These are phyloP conservation scores for Colletotrichum eremochloae DNA, from an alignment of 2,329 filamentous ascomycete species.

Conservation along the genomic window DNA sequence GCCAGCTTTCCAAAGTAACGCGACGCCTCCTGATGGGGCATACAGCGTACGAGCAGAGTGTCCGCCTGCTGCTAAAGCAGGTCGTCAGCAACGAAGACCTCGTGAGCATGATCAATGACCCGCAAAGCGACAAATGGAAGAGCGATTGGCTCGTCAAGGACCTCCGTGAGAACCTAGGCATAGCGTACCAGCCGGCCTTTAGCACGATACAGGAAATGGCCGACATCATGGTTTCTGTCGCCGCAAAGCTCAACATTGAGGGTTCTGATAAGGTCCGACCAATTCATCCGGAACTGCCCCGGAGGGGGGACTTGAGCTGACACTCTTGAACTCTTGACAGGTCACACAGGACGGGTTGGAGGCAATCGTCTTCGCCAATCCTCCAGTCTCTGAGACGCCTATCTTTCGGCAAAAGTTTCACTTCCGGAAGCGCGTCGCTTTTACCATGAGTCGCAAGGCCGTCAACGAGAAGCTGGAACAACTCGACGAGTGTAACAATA, in stretches of 20 bases:
- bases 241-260: neutral
- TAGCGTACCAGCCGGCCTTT: constrained; percentile 2
- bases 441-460: constrained; percentile 18
- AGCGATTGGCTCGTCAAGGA: neutral
- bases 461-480: neutral
- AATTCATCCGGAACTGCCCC: neutral
- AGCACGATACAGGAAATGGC: constrained; percentile 4
- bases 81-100: neutral
- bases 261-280: constrained; percentile 5
- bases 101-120: constrained; percentile 8
- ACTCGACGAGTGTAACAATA: neutral
- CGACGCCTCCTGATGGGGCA: constrained; percentile 3
- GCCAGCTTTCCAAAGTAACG: constrained; percentile 2
- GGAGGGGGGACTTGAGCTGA: neutral
- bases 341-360: neutral
- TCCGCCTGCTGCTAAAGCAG: constrained; percentile 4
- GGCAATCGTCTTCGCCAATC: constrained; percentile 11
- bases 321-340: neutral
- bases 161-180: neutral
- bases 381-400: neutral
- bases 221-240: constrained; percentile 5
- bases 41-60: constrained; percentile 8
- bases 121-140: constrained; percentile 6
- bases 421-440: constrained; percentile 10
- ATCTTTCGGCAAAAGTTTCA: neutral